A percentile compares a stretch with the other conserved stretches of the same genome.
phyloP scores from a whole-genome alignment of 768 basidiomycete species.

The Hortiboletus flavorubellus region DNA sequence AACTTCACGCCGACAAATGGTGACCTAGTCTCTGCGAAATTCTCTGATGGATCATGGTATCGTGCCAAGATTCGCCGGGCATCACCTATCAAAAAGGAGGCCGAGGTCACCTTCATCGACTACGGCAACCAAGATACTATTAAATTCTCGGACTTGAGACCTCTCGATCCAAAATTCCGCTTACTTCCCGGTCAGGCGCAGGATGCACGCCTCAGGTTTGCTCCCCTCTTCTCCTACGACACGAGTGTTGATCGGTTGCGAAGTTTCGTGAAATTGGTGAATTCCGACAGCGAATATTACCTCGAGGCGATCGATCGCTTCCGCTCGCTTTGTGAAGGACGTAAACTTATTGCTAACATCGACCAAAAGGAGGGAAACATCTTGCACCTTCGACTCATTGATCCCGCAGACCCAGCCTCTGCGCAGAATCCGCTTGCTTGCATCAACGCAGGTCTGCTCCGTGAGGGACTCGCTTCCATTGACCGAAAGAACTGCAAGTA shows the following conservation, averaged over 20 bases:
- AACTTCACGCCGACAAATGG: constrained; percentile 79
- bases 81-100: constrained; percentile 90
- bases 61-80: constrained; percentile 85
- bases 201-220: constrained; percentile 84
- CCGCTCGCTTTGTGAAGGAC: constrained; percentile 82
- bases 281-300: constrained; percentile 82
- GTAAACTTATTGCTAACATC: constrained; percentile 93
- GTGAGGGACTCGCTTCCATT: constrained; percentile 81
- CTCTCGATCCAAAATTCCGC: constrained; percentile 88
- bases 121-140: constrained; percentile 94
- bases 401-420: constrained; percentile 71
- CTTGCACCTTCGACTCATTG: constrained; percentile 89
- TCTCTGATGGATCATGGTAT: constrained; percentile 94
- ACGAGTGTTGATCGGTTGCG: constrained; percentile 1
- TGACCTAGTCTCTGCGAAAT: constrained; percentile 92
- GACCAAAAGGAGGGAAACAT: constrained; percentile 78
- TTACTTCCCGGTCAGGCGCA: constrained; percentile 90
- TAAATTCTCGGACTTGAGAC: constrained; percentile 78
- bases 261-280: constrained; percentile 85
- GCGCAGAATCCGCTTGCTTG: constrained; percentile 68
- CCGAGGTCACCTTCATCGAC: constrained; percentile 92
- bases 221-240: not conserved
- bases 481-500: constrained; percentile 80
- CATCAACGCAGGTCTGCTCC: constrained; percentile 86
- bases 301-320: constrained; percentile 84